Percentiles rank a stretch among this genome's conserved stretches.
Conservation (phyloP, 805 yeast genomes). For the Wickerhamomyces canadensis region DNA sequence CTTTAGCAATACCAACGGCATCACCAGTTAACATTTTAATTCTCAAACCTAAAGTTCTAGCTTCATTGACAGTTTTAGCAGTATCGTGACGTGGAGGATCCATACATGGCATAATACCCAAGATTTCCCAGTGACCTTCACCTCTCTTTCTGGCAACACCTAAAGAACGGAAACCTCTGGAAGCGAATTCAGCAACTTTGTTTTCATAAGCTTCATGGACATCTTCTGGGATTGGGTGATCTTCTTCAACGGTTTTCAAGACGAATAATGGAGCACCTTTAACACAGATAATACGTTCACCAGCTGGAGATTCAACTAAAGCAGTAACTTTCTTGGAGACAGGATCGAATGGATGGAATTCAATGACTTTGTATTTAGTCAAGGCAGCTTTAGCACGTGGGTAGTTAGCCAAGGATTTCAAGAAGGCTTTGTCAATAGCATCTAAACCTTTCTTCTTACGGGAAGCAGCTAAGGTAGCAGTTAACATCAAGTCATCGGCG, state of each 20-base stretch:
- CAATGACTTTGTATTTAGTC: constrained; percentile 89
- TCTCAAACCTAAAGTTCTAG: constrained; percentile 85
- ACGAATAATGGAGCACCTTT: constrained; percentile 98
- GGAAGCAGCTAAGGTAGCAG: constrained; percentile 96
- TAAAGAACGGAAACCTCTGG: constrained; percentile 96
- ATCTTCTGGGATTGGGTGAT: constrained; percentile 93
- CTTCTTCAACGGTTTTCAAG: constrained; percentile 93
- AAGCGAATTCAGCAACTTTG: constrained; percentile 96
- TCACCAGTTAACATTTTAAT: constrained; percentile 99
- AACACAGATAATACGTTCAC: constrained; percentile 91
- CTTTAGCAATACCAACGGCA: constrained; percentile 98
- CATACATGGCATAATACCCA: constrained; percentile 98
- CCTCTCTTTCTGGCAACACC: constrained; percentile 99
- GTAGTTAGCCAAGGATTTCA: constrained; percentile 80
- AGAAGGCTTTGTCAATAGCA: constrained; percentile 95
- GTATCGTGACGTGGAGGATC: constrained; percentile 99
- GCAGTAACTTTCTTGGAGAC: constrained; percentile 96
- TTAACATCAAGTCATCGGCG: constrained; percentile 92
- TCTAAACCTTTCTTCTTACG: constrained; percentile 98
- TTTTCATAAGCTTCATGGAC: constrained; percentile 91
- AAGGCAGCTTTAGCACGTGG: constrained; percentile 92
- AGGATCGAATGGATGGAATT: constrained; percentile 97
- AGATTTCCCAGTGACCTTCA: constrained; percentile 96
- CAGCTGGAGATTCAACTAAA: constrained; percentile 91
- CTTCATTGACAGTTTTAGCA: constrained; percentile 90